Percentiles rank a stretch among this genome's conserved stretches.
Conservation (phyloP, 768 basidiomycete genomes). For the Leccinum pellstonianum region DNA sequence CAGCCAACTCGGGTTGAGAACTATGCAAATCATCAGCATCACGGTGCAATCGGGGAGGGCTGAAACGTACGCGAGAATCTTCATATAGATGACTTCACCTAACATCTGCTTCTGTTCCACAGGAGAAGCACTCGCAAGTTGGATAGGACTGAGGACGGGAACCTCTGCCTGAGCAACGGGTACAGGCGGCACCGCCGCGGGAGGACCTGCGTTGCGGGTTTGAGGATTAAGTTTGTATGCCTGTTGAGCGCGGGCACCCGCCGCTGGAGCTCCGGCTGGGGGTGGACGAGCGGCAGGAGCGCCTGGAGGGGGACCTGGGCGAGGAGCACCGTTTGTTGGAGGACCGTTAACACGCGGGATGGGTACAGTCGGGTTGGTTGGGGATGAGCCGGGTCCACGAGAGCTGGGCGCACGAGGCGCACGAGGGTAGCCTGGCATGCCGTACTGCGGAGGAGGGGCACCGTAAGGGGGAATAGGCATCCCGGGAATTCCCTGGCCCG, state of each 20-base stretch:
- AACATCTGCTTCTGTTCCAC: conserved; percentile 99
- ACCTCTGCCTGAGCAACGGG: conserved; percentile 49
- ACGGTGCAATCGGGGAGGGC: conserved; percentile 1
- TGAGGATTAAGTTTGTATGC: conserved; percentile 34
- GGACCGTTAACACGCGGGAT: conserved; percentile 66
- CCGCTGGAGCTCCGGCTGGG: conserved; percentile 46
- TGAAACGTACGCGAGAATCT: conserved; percentile 66
- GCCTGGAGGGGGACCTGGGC: conserved; percentile 42
- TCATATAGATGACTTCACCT: conserved; percentile 94
- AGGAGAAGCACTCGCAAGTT: conserved; percentile 57
- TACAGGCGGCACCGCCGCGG: conserved; percentile 33
- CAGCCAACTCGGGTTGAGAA: conserved; percentile 88
- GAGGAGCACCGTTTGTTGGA: conserved; percentile 53
- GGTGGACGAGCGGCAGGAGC: conserved; percentile 44
- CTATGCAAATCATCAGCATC: conserved; percentile 36
- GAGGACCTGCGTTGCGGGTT: conserved; percentile 37
- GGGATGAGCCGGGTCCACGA: conserved; percentile 70
- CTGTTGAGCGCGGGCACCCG: conserved; percentile 36
- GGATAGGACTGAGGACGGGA: conserved; percentile 59
- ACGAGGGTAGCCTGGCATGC: conserved; percentile 65
- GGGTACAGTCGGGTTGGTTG: conserved; percentile 59
- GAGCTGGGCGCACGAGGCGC: conserved; percentile 58
- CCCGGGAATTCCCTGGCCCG: conserved; percentile 62
- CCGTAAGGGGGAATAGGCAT: conserved; percentile 79
- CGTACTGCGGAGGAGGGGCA: conserved; percentile 73